Evolutionary conservation across 306 rosid species (phyloP).

Genomic region (Hippophae rhamnoides): DNA sequence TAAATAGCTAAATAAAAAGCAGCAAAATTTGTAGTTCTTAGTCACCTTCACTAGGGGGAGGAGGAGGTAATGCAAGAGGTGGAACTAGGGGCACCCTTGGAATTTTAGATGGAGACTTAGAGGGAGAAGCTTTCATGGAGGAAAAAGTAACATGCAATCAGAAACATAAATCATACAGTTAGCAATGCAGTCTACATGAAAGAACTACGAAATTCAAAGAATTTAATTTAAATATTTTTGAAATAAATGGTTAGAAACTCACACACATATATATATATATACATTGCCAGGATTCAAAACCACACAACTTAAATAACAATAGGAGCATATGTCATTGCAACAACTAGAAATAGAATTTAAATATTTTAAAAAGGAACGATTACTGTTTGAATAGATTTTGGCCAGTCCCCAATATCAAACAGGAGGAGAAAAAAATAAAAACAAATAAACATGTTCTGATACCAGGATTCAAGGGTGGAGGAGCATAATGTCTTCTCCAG

Average conservation of each 20-base stretch:
- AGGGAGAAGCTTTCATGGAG: slow-evolving; percentile 42
- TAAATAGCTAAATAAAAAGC: slow-evolving; percentile 7
- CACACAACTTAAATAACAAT: too few species aligned
- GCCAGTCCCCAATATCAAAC: neutral
- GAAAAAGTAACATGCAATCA: slow-evolving; percentile 30
- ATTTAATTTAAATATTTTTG: slow-evolving; percentile 1
- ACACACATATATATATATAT: too few species aligned
- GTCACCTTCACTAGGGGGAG: slow-evolving; percentile 91
- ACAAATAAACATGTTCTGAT: slow-evolving; percentile 7
- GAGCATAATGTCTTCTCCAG: slow-evolving; percentile 32
- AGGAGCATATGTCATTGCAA: too few species aligned
- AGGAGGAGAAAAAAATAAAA: slow-evolving; percentile 10
- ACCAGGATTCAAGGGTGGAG: slow-evolving; percentile 62
- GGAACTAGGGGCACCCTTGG: slow-evolving; percentile 47
- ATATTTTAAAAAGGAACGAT: too few species aligned
- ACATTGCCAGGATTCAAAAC: too few species aligned
- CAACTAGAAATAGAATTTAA: too few species aligned
- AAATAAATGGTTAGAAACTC: too few species aligned
- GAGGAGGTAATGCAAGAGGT: slow-evolving; percentile 68
- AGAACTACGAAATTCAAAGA: slow-evolving; percentile 7
- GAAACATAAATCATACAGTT: slow-evolving; percentile 21
- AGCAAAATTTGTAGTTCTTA: slow-evolving; percentile 9
- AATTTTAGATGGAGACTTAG: slow-evolving; percentile 27
- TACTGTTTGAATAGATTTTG: too few species aligned
- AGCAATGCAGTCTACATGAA: slow-evolving; percentile 11